Percentiles rank a stretch among this genome's conserved stretches.
phyloP scores from a whole-genome alignment of 2,329 filamentous ascomycete genomes.

The Xylariaceae sp. region DNA sequence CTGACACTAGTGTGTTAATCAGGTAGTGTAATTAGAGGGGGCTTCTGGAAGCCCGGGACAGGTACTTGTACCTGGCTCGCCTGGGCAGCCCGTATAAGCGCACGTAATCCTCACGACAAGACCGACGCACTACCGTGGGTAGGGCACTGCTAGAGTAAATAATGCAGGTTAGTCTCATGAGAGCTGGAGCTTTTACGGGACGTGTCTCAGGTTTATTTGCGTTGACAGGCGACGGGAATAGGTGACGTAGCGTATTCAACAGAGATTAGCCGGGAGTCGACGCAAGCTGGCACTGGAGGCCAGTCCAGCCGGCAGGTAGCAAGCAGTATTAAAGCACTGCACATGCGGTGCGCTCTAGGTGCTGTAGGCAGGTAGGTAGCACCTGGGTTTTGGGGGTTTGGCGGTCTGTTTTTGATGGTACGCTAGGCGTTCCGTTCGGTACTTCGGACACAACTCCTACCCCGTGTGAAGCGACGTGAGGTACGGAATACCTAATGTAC shows the following conservation, averaged over 20 bases:
- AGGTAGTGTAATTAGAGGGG: neutral
- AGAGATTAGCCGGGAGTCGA: neutral
- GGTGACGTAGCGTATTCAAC: neutral
- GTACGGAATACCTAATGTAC: too few relatives aligned
- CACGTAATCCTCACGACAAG: too few relatives aligned
- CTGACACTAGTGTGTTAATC: neutral
- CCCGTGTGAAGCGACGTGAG: too few relatives aligned
- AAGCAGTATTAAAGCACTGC: too few relatives aligned
- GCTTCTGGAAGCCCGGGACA: neutral
- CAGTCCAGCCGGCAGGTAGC: too few relatives aligned
- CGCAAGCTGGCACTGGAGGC: too few relatives aligned
- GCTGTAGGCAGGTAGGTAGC: too few relatives aligned
- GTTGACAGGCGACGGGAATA: neutral
- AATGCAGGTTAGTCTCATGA: neutral
- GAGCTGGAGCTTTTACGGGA: neutral
- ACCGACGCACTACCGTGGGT: too few relatives aligned
- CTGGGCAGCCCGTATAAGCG: too few relatives aligned
- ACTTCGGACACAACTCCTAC: too few relatives aligned
- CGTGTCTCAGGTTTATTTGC: neutral
- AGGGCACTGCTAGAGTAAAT: neutral
- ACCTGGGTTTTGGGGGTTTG: neutral
- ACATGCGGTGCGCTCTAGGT: too few relatives aligned
- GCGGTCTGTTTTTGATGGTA: neutral
- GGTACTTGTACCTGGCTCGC: neutral
- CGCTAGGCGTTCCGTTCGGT: too few relatives aligned